Evolutionary conservation across 768 basidiomycete genomes (phyloP), one percentile per base, ranked within the genome.

Genomic region (Pilatotrama ljubarskyi): DNA sequence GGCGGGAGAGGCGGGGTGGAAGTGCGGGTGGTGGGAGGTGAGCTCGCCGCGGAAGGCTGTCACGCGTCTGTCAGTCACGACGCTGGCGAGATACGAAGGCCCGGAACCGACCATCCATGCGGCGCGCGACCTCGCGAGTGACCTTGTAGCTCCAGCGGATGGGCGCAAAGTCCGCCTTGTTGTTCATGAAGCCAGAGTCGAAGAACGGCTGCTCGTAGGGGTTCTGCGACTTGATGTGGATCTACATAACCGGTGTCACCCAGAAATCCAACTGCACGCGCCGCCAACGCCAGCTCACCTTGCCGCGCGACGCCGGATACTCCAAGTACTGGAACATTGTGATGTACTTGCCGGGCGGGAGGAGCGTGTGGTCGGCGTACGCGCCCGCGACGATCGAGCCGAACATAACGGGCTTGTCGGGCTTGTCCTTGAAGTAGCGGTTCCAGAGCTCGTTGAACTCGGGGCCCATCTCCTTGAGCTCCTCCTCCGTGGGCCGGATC

Each of bases 111-210:
- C 84, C 78, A 61, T 88, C 86, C 87, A 88, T 88, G 64, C 87
- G 76, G 64, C 87, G 79, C 22, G 86, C 87, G 22, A 88, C 74
- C 66, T 88, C 87, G 63, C 87, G 83, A 15, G 85, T 86, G 78
- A 84, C 84, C 83, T 88, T 88, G 78, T 88, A 88, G 69, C 84
- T 84, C 87, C 87, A 88, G 36, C 86, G 83, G 64, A 88, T 84
- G 14, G 87, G 87, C 22, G 85, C 86, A 66, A 87, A 87, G 75
- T 88, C 87, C 26, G 87, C 87, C 76, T 86, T 86, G 77, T 88
- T 70, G 76, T 86, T 88, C 87, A 89, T 84, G 81, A 89, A 88
- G n/a, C 87, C 87, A 59, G 80, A 82, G 75, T 89, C 87, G 67
- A 87, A 88, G 73, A 70, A 76, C 4, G 87, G 86, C 64, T 82